A percentile compares a stretch with the other conserved stretches of the same genome.
These are phyloP conservation scores for Lasiodiplodia sp. DNA, from an alignment of 2,329 filamentous ascomycete genomes.

Conservation along the genomic window DNA sequence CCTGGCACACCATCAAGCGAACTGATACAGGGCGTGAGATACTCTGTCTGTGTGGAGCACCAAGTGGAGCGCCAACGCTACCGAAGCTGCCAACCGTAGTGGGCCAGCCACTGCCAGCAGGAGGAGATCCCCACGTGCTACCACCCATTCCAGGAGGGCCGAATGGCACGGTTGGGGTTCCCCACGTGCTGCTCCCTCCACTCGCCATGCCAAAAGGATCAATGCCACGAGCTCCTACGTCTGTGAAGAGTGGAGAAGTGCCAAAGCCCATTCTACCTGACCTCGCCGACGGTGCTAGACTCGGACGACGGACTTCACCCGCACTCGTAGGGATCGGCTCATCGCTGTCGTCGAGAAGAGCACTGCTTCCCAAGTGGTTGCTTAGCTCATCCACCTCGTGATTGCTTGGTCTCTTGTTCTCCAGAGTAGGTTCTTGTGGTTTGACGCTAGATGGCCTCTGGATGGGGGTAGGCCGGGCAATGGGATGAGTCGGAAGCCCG, in stretches of 20 bases:
- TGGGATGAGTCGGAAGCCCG: constrained; percentile 70
- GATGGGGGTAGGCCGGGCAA: constrained; percentile 84
- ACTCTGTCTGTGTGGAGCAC: constrained; percentile 42
- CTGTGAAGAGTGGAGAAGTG: constrained; percentile 45
- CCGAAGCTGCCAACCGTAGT: constrained; percentile 43
- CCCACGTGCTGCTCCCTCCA: constrained; percentile 49
- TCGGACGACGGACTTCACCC: constrained; percentile 48
- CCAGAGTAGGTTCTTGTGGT: constrained; percentile 57
- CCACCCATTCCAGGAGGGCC: constrained; percentile 49
- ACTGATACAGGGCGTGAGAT: constrained; percentile 68
- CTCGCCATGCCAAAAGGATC: constrained; percentile 45
- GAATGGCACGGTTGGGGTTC: constrained; percentile 45
- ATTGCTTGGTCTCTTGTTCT: constrained; percentile 49
- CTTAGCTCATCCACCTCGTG: constrained; percentile 74
- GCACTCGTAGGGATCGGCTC: constrained; percentile 63
- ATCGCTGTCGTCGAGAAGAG: constrained; percentile 71
- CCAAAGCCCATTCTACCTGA: constrained; percentile 41
- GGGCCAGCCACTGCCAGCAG: constrained; percentile 45
- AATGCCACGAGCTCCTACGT: constrained; percentile 40
- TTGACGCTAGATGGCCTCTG: constrained; percentile 80
- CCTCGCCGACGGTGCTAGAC: constrained; percentile 43
- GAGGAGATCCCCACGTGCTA: constrained; percentile 50
- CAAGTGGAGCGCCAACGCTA: constrained; percentile 36
- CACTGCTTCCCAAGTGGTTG: constrained; percentile 87
- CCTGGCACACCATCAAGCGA: constrained; percentile 76